Evolutionary conservation across 116 monocot genomes (phyloP).

Genomic region (Papilionanthe hybrid): DNA sequence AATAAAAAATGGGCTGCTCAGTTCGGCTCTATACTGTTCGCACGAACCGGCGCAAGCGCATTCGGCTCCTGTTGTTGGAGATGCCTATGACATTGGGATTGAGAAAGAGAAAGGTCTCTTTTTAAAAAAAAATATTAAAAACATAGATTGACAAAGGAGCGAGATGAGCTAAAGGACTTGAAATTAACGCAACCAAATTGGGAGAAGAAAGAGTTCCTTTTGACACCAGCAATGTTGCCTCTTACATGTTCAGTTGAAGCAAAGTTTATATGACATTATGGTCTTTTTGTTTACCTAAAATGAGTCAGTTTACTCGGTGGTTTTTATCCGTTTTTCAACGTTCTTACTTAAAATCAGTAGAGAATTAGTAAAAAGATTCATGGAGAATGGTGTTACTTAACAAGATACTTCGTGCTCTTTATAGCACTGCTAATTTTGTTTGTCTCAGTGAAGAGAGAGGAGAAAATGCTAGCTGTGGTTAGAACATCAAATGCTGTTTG

Average conservation of each 20-base stretch:
- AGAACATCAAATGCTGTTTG: constrained; percentile 83
- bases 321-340: neutral
- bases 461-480: constrained; percentile 61
- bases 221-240: no score
- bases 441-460: constrained; percentile 65
- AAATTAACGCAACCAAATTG: neutral
- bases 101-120: neutral
- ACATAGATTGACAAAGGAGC: neutral
- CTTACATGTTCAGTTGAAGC: neutral
- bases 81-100: no score
- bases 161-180: neutral
- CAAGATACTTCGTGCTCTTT: neutral
- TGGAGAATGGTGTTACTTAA: neutral
- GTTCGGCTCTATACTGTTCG: no score
- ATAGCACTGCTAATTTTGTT: constrained; percentile 7
- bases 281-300: neutral
- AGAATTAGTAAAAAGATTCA: no score
- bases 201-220: no score
- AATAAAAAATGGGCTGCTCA: no score
- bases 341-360: neutral
- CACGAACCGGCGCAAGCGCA: no score
- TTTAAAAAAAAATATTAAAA: neutral
- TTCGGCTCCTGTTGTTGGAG: no score
- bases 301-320: neutral
- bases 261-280: neutral